These are phyloP conservation scores for Backusella psychrophila DNA, from an alignment of 192 early-diverging fungal genomes.

Conservation along the genomic window DNA sequence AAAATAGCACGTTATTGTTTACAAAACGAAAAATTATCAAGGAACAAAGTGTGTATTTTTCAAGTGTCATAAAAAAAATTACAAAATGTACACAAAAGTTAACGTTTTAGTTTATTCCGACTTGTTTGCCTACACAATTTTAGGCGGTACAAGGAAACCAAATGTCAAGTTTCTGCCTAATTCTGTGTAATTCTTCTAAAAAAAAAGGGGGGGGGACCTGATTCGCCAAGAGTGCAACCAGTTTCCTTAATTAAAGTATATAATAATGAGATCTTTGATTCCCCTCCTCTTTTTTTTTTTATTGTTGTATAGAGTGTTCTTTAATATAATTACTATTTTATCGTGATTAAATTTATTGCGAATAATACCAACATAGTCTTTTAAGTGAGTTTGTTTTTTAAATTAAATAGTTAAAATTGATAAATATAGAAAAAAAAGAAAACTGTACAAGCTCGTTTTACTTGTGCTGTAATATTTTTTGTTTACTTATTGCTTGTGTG, in stretches of 20 bases:
- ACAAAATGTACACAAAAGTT: background rate
- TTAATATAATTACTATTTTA: background rate
- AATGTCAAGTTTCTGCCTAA: background rate
- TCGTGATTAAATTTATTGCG: background rate
- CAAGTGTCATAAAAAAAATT: background rate
- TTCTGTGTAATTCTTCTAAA: background rate
- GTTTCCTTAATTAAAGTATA: background rate
- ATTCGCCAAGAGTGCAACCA: background rate
- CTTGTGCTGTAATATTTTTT: conserved; percentile 5
- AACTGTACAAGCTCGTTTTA: background rate
- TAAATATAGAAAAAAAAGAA: background rate
- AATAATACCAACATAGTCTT: conserved; percentile 2
- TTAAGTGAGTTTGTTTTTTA: background rate
- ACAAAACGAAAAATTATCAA: background rate
- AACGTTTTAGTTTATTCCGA: background rate
- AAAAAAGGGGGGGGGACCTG: background rate
- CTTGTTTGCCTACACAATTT: background rate
- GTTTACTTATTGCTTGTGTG: background rate
- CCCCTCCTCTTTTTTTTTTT: background rate
- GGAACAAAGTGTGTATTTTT: background rate
- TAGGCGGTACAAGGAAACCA: background rate
- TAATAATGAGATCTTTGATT: background rate
- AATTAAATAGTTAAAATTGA: conserved; percentile 6
- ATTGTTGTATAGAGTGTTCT: background rate
- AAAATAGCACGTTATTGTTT: background rate